Evolutionary conservation across 805 yeast genomes (phyloP), one percentile per base, ranked within the genome.

Genomic region (Monosporozyma solicola): DNA sequence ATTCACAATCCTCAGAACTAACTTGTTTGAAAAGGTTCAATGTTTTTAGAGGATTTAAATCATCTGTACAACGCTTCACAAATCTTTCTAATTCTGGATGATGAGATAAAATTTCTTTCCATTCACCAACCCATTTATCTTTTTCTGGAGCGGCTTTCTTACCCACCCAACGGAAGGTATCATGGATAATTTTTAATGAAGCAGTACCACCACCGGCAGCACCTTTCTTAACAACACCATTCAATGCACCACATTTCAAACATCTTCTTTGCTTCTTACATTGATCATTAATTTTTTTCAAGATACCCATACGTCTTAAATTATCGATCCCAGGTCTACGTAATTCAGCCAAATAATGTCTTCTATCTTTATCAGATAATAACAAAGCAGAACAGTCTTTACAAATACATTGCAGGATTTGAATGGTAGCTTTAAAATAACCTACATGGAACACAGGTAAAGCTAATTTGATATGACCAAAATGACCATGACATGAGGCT

Each of bases 381-480:
- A 94, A 72, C 25, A 94, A 70, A 9, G 83, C 74, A 1, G 95
- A 86, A 72, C 99, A 94, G 57, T 78, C 80, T 67, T 94, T 94
- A 75, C 99, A 94, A 56, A 94, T 83, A 51, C 87, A 81, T 69
- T 94, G 99, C 52, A 94, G 72, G 43, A 94, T 90, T 64, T 83
- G 85, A 58, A 94, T 86, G 24, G 89, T 86, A 45, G 91, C 84
- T 68, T 92, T 92, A 77, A 94, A 94, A 69, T 91, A 94, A 20
- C 99, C 99, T 48, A 94, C 94, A 65, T 94, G 99, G 73, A 92
- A 94, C 13, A 91, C 98, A 1, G 99, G 99, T 47, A 94, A 74
- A 0, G 98, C 96, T 51, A 94, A 77, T 62, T 88, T 81, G 57
- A 94, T 80, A 64, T 95, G 97, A 44, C 99, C 99, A 68, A 94